Evolutionary conservation across 1,284 basidiomycete species (phyloP).

Genomic region (Ganoderma meredithae): DNA sequence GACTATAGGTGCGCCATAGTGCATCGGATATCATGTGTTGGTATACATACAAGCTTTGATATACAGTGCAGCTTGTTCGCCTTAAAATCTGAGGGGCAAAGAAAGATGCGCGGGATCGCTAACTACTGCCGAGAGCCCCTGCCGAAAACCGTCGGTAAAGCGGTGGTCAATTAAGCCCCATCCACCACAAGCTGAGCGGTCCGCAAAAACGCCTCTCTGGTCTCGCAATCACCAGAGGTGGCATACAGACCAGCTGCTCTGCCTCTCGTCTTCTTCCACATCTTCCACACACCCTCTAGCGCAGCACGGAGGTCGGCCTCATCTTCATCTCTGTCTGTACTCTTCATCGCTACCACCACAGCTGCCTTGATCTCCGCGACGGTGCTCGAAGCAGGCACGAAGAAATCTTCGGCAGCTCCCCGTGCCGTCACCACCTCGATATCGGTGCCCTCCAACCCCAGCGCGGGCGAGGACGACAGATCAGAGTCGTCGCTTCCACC

Average conservation of each 20-base stretch:
- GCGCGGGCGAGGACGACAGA: constrained; percentile 28
- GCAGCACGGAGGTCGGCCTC: constrained; percentile 45
- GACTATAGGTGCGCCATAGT: not conserved
- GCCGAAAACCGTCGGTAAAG: not conserved
- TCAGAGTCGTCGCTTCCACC: constrained; percentile 39
- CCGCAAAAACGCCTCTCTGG: constrained; percentile 37
- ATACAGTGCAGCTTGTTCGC: not conserved
- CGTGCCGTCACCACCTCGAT: constrained; percentile 13
- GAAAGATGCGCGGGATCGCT: not conserved
- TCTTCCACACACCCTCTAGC: constrained; percentile 56
- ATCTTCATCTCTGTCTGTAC: constrained; percentile 23
- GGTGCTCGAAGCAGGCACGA: not conserved
- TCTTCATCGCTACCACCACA: not conserved
- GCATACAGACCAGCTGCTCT: constrained; percentile 10
- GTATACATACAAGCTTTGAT: not conserved
- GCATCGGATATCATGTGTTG: not conserved
- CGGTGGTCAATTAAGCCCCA: constrained; percentile 15
- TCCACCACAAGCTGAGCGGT: constrained; percentile 38
- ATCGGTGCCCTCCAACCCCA: constrained; percentile 22
- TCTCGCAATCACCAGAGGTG: constrained; percentile 23
- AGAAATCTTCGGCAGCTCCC: constrained; percentile 4
- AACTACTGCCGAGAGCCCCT: not conserved
- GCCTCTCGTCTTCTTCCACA: constrained; percentile 53
- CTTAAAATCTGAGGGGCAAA: not conserved
- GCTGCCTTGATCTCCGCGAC: not conserved